Evolutionary conservation across 805 yeast genomes (phyloP).

Genomic region (Ogataea chonburiensis): DNA sequence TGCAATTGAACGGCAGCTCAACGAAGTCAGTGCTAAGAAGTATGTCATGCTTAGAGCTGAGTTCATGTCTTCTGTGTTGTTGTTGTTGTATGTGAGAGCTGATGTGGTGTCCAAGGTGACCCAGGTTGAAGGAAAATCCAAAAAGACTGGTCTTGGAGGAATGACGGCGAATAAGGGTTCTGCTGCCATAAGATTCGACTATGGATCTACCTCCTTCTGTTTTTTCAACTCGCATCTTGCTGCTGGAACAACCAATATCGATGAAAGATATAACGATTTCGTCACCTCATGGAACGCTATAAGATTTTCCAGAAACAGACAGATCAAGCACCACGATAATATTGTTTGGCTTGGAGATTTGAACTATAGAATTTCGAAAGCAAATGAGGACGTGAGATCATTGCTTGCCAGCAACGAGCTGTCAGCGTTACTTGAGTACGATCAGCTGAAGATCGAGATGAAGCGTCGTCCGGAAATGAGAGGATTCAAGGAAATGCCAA

Average conservation of each 20-base stretch:
- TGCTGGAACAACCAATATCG: slow-evolving; percentile 80
- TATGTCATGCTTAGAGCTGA: slow-evolving; percentile 72
- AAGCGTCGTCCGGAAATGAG: slow-evolving; percentile 68
- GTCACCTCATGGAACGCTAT: slow-evolving; percentile 72
- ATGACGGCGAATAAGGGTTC: slow-evolving; percentile 98
- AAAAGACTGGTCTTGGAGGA: slow-evolving; percentile 95
- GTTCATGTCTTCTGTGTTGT: slow-evolving; percentile 66
- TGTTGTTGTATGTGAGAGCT: slow-evolving; percentile 61
- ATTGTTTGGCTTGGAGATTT: slow-evolving; percentile 95
- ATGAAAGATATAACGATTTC: slow-evolving; percentile 86
- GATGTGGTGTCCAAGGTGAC: slow-evolving; percentile 52
- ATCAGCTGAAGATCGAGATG: slow-evolving; percentile 79
- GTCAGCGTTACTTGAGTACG: slow-evolving; percentile 57
- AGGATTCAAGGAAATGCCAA: slow-evolving; percentile 72
- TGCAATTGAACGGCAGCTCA: slow-evolving; percentile 60
- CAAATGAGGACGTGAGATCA: slow-evolving; percentile 71
- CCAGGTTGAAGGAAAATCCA: slow-evolving; percentile 89
- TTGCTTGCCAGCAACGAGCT: slow-evolving; percentile 47
- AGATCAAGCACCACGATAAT: slow-evolving; percentile 79
- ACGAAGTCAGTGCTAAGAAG: slow-evolving; percentile 34
- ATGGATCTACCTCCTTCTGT: slow-evolving; percentile 77
- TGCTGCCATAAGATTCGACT: slow-evolving; percentile 85
- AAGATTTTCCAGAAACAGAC: slow-evolving; percentile 72
- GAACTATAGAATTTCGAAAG: slow-evolving; percentile 72
- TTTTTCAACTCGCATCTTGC: slow-evolving; percentile 91